Evolutionary conservation across 1,284 basidiomycete genomes (phyloP), one percentile per base, ranked within the genome.

Genomic region (Ustilago shanxiensis): DNA sequence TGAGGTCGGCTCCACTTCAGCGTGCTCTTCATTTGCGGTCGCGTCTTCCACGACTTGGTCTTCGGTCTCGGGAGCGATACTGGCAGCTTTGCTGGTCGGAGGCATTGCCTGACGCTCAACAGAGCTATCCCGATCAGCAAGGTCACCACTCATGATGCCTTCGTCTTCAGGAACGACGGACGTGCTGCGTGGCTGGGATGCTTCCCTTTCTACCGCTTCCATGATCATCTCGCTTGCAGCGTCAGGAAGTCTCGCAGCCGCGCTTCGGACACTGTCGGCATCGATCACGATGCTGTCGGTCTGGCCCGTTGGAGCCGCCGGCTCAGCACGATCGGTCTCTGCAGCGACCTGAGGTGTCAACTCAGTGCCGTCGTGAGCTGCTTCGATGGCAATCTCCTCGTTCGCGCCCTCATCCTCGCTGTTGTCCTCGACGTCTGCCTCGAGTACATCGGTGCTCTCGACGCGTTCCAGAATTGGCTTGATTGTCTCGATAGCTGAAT

Each of bases 341-440:
- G 28, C 13, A 31, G 29, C 11, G 31, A 11, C 7, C n/a, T 24
- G 20, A 14, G 18, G 41, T 24, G 29, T 7, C 10, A 44, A 26
- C 8, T 18, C 41, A 29, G 11, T 47, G 20, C n/a, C 29, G 26
- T n/a, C 41, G n/a, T 16, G n/a, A n/a, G 24, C 24, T 26, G 13
- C 7, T 14, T 37, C 60, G 3, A 45, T 14, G 41, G 18, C 47
- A 18, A 35, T 22, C n/a, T 59, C 51, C 16, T 60, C 53, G 22
- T 41, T 50, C 1, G 35, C 41, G 2, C 20, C 65, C 20, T 71
- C 68, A 3, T 76, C 60, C 26, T 68, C 73, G 58, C 61, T 70
- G 47, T 76, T 71, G 57, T 76, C 73, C 45, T 76, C 68, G 31
- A 76, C 53, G 31, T 76, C 73, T 45, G 65, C 73, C 41, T 76